Evolutionary conservation across 371 early-diverging fungal species (phyloP).

Genomic region (Mortierella sp.): DNA sequence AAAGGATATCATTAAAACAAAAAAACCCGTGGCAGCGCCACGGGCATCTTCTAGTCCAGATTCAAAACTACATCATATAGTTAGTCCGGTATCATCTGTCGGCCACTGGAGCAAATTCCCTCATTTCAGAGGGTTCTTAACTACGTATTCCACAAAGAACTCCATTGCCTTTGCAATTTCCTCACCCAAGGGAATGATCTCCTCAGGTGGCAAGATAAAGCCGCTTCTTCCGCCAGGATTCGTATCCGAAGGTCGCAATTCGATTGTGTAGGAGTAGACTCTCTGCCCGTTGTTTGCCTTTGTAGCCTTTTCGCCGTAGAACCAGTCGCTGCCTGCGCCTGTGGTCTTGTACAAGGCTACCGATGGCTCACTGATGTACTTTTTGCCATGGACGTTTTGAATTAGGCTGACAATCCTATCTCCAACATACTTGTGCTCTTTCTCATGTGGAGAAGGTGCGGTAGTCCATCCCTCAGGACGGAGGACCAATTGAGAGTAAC

Average conservation of each 20-base stretch:
- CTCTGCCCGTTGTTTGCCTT: slow-evolving; percentile 58
- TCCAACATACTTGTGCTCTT: slow-evolving; percentile 47
- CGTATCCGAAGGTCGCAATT: slow-evolving; percentile 61
- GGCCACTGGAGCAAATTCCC: neutral
- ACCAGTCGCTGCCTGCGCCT: slow-evolving; percentile 66
- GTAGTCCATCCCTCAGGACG: slow-evolving; percentile 64
- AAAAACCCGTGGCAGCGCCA: too few relatives aligned
- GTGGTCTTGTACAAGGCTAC: slow-evolving; percentile 64
- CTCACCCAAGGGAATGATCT: slow-evolving; percentile 61
- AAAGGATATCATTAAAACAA: neutral
- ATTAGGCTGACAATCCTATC: slow-evolving; percentile 42
- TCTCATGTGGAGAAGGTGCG: slow-evolving; percentile 38
- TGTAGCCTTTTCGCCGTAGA: slow-evolving; percentile 61
- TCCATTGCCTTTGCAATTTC: slow-evolving; percentile 59
- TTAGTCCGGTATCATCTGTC: too few relatives aligned
- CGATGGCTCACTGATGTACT: slow-evolving; percentile 57
- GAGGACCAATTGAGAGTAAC: slow-evolving; percentile 63
- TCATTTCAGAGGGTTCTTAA: slow-evolving; percentile 42
- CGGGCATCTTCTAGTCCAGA: too few relatives aligned
- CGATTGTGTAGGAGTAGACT: slow-evolving; percentile 66
- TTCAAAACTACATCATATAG: too few relatives aligned
- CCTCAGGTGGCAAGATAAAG: slow-evolving; percentile 57
- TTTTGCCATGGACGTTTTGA: slow-evolving; percentile 56
- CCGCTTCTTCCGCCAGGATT: slow-evolving; percentile 50
- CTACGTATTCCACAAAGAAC: slow-evolving; percentile 50